Conservation (phyloP, 495 filamentous ascomycete genomes). For the Tetracladium setigerum region DNA sequence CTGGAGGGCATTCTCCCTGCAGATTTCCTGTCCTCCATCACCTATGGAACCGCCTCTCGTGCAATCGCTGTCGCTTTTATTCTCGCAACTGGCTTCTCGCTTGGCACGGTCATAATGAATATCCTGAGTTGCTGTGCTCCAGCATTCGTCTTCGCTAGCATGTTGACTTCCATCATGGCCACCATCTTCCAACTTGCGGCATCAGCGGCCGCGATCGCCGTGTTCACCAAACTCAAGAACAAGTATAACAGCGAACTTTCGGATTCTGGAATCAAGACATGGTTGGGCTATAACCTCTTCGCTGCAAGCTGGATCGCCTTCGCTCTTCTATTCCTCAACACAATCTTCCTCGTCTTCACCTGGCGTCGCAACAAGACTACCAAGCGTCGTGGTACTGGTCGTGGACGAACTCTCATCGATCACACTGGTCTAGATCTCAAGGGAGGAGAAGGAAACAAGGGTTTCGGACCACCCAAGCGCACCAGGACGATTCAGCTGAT, state of each 20-base stretch:
- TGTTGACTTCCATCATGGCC: conserved; percentile 17
- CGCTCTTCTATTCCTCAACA: conserved; percentile 11
- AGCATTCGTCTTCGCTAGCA: conserved; percentile 8
- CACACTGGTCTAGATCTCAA: conserved; percentile 1
- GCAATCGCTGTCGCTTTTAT: conserved; percentile 27
- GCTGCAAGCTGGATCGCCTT: conserved; percentile 23
- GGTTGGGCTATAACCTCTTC: conserved; percentile 16
- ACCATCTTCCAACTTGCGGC: conserved; percentile 25
- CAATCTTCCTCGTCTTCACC: conserved; percentile 12
- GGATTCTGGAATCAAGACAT: conserved; percentile 19
- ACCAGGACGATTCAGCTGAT: conserved; percentile 2
- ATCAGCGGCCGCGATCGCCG: conserved; percentile 19
- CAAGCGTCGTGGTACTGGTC: background rate
- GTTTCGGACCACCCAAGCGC: conserved; percentile 1
- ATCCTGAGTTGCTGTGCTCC: conserved; percentile 20
- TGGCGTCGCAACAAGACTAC: background rate
- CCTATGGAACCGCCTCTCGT: conserved; percentile 20
- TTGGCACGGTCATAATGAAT: conserved; percentile 18
- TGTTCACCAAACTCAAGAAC: conserved; percentile 20
- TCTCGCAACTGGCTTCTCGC: conserved; percentile 16
- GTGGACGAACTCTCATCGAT: conserved; percentile 13
- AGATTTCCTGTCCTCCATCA: conserved; percentile 16
- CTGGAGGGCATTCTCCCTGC: conserved; percentile 16
- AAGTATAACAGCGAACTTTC: conserved; percentile 24
- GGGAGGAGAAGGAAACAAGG: conserved; percentile 3